Conservation (phyloP, 208 protist species). For the Acanthamoeba quina region DNA sequence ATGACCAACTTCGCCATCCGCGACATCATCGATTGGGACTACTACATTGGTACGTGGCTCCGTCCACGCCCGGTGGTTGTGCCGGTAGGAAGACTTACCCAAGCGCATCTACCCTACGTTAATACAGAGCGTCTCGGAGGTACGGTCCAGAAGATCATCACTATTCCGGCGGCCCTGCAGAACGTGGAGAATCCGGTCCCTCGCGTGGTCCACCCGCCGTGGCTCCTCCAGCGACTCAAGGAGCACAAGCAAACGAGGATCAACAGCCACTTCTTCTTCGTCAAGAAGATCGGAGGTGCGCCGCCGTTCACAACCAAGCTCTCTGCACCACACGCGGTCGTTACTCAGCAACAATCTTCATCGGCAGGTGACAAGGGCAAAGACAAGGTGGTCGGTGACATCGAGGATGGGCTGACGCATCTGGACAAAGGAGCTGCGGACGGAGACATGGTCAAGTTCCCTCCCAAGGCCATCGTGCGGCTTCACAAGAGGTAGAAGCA, state of each 20-base stretch:
- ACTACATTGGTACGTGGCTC: slow-evolving; percentile 94
- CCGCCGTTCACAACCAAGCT: not conserved
- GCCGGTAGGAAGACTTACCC: not conserved
- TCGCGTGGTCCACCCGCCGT: slow-evolving; percentile 97
- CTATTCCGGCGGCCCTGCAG: slow-evolving; percentile 99
- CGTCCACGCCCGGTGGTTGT: not conserved
- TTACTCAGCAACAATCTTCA: not conserved
- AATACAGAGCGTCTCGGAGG: slow-evolving; percentile 93
- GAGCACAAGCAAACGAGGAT: slow-evolving; percentile 78
- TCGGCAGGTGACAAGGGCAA: not conserved
- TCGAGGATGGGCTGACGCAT: slow-evolving; percentile 80
- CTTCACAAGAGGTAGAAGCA: slow-evolving; percentile 51
- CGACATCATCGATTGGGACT: slow-evolving; percentile 99
- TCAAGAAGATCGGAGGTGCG: slow-evolving; percentile 43
- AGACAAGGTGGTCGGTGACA: slow-evolving; percentile 64
- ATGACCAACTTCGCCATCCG: slow-evolving; percentile 92
- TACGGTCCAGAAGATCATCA: slow-evolving; percentile 99
- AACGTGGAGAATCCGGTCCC: slow-evolving; percentile 97
- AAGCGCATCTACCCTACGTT: not conserved
- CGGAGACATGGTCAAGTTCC: slow-evolving; percentile 45
- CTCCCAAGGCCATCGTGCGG: slow-evolving; percentile 59
- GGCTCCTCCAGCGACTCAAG: slow-evolving; percentile 95
- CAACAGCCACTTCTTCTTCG: slow-evolving; percentile 76
- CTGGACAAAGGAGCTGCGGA: slow-evolving; percentile 34
- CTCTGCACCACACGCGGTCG: not conserved